Evolutionary conservation across 2,329 filamentous ascomycete genomes (phyloP), one percentile per base, ranked within the genome.

Genomic region (Cryoendolithus antarcticus): DNA sequence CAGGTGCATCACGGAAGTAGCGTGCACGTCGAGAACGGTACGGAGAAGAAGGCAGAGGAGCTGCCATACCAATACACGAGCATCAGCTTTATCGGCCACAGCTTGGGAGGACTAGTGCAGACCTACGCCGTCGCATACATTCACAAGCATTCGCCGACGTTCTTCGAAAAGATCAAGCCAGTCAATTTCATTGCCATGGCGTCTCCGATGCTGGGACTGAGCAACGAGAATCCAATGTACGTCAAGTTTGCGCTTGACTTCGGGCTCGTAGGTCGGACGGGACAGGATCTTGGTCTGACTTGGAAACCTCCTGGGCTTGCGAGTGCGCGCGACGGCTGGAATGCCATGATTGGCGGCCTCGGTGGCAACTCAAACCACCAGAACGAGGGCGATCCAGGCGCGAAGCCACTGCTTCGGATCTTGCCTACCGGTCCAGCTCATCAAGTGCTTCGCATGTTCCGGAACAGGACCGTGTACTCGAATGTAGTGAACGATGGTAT

Each of bases 401-500:
- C 86, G 1, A 96, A 96, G 58, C 89, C 89, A 2, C 65, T 96
- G 30, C 64, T 96, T 12, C 75, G 89, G 13, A 93, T 96, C 46
- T 63, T 96, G 15, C 89, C 91, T 0, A 93, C 85, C 6, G 89
- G 89, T 0, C 88, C 89, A 10, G 91, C 89, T 5, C 88, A 95
- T 59, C 75, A 77, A 39, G 89, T 88, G 1, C 64, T 96, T 31
- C 80, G 82, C 56, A 86, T 84, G 62, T 96, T 96, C 59, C 72
- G 85, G 13, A 93, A 93, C 57, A 73, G 89, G 10, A 96, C 91
- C 0, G 71, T 95, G 1, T 96, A 96, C 59, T 94, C 88, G 2
- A 96, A 96, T 53, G 88, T 96, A 9, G 89, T 96, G 49, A 96
- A 96, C 55, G 89, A 96, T 61, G 89, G 88, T 3, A 95, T 98